Base-by-base conservation (phyloP, 202 grass and related monocot species). In the Tripidium arundinaceum region DNA sequence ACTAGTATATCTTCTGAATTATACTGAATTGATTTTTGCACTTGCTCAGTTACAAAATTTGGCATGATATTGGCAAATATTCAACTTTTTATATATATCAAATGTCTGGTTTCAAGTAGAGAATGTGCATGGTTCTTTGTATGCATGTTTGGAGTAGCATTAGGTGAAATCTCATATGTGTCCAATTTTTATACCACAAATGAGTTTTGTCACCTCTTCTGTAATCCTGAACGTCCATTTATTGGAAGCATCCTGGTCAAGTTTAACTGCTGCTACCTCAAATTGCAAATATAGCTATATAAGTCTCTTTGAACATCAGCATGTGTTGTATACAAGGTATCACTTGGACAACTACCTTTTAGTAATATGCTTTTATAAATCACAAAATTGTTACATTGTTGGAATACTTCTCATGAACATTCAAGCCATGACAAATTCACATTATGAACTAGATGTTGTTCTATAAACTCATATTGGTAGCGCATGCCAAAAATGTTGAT, bases 131-230 rank as follows among this genome's bases (percentile, higher is more conserved):
- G 18, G 45, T 74, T 73, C 6, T 3, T 42, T 31, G 28, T n/a
- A n/a, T n/a, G n/a, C n/a, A n/a, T n/a, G 11, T 34, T 27, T 87
- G 79, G 18, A 36, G 41, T 82, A 82, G 33, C 59, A 58, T 60
- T 42, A 8, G 66, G 60, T 82, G 73, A 82, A 58, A 78, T 83
- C 54, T 22, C 34, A 31, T 34, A 33, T 79, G 4, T 43, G 54
- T 50, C 57, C 11, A 42, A 14, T 64, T 78, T 62, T 1, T 41
- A 64, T 70, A 11, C 19, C 11, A 25, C 43, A 19, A 31, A 63
- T 87, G 34, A 26, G 25, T 18, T 59, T 15, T 50, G 28, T 73
- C 65, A 61, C 41, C 46, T 73, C 13, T 65, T 4, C 0, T 68
- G 59, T 13, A 67, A 81, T 75, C n/a, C 40, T 0, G 2, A 70